phyloP scores from a whole-genome alignment of 2,329 filamentous ascomycete species.

The Phaeosphaeriaceae sp. region DNA sequence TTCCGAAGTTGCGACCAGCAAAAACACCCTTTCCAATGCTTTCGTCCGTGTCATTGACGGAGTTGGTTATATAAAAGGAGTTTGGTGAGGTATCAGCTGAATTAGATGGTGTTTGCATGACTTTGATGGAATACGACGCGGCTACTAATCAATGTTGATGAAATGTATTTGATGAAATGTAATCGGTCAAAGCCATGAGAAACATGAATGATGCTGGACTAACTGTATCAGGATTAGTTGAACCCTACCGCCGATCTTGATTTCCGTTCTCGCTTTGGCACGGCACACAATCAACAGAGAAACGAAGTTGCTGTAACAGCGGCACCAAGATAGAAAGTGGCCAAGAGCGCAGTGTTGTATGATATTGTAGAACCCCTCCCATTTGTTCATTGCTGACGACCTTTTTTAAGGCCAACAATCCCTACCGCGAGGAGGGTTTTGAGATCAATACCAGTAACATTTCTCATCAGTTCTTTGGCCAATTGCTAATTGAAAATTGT shows the following conservation, averaged over 20 bases:
- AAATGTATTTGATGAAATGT: too few species aligned
- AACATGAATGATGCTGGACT: neutral
- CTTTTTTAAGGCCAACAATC: constrained; percentile 62
- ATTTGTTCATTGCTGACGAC: constrained; percentile 59
- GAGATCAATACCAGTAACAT: constrained; percentile 47
- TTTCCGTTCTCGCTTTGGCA: too few species aligned
- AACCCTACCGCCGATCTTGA: too few species aligned
- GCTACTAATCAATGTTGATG: too few species aligned
- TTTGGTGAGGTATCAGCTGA: neutral
- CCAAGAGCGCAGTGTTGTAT: constrained; percentile 65
- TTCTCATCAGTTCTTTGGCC: constrained; percentile 55
- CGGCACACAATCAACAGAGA: constrained; percentile 44
- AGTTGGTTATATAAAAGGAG: constrained; percentile 31
- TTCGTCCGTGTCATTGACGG: constrained; percentile 25
- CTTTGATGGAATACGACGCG: neutral
- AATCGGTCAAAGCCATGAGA: neutral
- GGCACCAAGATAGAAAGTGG: constrained; percentile 62
- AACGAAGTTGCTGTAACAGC: constrained; percentile 46
- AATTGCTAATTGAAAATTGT: constrained; percentile 71
- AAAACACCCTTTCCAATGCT: constrained; percentile 62
- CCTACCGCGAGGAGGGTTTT: constrained; percentile 51
- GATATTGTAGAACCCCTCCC: constrained; percentile 60
- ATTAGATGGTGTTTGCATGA: neutral
- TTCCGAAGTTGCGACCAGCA: constrained; percentile 54
- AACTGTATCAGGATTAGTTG: neutral